Evolutionary conservation across 306 rosid genomes (phyloP).

Genomic region (Cicer pinnatifidum): DNA sequence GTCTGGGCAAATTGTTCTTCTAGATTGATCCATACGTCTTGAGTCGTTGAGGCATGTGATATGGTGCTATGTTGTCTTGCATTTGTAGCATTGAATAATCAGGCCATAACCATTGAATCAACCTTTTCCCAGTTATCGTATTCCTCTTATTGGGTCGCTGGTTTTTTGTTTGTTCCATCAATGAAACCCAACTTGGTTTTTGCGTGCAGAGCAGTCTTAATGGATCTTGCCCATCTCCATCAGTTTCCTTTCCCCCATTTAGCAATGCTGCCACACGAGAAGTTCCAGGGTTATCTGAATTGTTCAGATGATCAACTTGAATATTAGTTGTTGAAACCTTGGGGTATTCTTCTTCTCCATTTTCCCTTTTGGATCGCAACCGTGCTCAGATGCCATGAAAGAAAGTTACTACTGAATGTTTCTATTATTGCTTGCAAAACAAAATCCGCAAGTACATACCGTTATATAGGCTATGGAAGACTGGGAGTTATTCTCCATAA

Average conservation of each 20-base stretch:
- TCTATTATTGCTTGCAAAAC: too few species aligned
- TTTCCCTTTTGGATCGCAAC: not conserved
- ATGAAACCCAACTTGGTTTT: not conserved
- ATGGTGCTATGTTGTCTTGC: not conserved
- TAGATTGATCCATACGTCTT: not conserved
- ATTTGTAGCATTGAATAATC: not conserved
- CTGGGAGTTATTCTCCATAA: too few species aligned
- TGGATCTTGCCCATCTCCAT: not conserved
- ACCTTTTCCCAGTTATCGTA: too few species aligned
- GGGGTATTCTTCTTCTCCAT: not conserved
- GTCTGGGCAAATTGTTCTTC: not conserved
- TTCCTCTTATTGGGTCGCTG: too few species aligned
- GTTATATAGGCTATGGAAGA: too few species aligned
- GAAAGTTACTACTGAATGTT: too few species aligned
- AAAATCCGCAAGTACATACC: too few species aligned
- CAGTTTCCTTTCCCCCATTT: not conserved
- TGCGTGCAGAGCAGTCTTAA: not conserved
- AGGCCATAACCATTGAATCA: not conserved
- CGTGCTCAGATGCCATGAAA: not conserved
- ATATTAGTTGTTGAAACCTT: not conserved
- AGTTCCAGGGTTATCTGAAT: too few species aligned
- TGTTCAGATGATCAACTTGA: too few species aligned
- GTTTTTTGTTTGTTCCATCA: not conserved
- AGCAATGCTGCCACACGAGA: too few species aligned
- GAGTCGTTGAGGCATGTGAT: not conserved